Evolutionary conservation across 352 stramenopile genomes (phyloP).

Genomic region (Albugo candida): DNA sequence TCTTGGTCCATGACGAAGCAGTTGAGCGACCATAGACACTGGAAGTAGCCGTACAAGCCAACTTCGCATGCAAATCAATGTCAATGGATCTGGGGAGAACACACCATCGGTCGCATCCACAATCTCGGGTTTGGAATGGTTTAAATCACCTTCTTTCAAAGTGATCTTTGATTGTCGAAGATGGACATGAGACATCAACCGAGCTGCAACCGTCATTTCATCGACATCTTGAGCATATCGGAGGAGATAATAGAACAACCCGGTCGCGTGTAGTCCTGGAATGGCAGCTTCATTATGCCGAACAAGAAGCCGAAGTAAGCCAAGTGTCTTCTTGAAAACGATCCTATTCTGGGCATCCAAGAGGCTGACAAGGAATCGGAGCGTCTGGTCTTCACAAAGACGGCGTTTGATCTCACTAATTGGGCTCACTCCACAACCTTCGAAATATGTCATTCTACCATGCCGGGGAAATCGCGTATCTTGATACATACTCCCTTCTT

Average conservation of each 20-base stretch:
- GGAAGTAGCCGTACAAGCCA: conserved; percentile 69
- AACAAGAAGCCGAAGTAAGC: conserved; percentile 60
- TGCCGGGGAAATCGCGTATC: conserved; percentile 65
- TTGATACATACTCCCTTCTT: conserved; percentile 62
- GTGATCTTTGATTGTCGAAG: conserved; percentile 54
- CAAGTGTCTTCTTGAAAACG: conserved; percentile 70
- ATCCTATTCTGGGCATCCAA: conserved; percentile 66
- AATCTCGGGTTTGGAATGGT: conserved; percentile 13
- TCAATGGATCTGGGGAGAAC: conserved; percentile 59
- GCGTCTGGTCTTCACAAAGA: conserved; percentile 49
- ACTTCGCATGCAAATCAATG: conserved; percentile 60
- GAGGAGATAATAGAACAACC: conserved; percentile 76
- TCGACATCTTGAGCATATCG: conserved; percentile 60
- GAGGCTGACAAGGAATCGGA: conserved; percentile 63
- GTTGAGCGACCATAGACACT: conserved; percentile 70
- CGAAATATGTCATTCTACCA: conserved; percentile 57
- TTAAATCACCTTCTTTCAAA: conserved; percentile 12
- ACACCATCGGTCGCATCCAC: conserved; percentile 66
- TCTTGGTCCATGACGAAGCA: conserved; percentile 53
- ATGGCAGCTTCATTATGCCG: conserved; percentile 74
- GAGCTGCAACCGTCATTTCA: conserved; percentile 61
- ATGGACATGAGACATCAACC: conserved; percentile 66
- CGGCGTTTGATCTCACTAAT: conserved; percentile 56
- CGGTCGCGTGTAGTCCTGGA: conserved; percentile 57
- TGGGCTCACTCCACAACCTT: conserved; percentile 55